Evolutionary conservation across 129 eudicot species (phyloP).

Genomic region (Centella asiatica): DNA sequence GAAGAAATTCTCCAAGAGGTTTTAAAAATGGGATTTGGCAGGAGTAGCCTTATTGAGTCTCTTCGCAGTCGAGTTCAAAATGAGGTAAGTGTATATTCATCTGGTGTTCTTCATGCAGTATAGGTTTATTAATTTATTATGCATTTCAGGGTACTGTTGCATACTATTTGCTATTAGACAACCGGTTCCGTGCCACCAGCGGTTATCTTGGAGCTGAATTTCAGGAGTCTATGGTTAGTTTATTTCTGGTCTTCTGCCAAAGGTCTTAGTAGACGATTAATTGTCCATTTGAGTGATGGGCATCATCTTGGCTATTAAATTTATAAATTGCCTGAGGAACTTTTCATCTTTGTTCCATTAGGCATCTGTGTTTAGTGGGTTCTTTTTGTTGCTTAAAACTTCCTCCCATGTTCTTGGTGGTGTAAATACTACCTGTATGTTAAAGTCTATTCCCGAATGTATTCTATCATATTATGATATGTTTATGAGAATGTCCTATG

Average conservation of each 20-base stretch:
- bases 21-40: constrained; percentile 86
- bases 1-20: constrained; percentile 93
- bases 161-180: constrained; percentile 88
- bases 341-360: not conserved
- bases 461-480: not conserved
- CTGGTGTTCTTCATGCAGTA: not conserved
- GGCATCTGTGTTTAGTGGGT: not conserved
- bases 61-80: constrained; percentile 84
- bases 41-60: constrained; percentile 67
- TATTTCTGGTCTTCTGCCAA: not conserved
- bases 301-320: not conserved
- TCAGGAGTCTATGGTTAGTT: constrained; percentile 69
- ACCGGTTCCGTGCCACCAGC: constrained; percentile 70
- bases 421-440: not conserved
- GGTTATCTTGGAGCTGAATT: constrained; percentile 98
- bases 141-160: constrained; percentile 78
- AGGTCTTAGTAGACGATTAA: not conserved
- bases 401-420: not conserved
- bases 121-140: constrained; percentile 12
- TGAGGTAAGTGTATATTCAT: constrained; percentile 41
- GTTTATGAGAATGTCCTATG: not conserved
- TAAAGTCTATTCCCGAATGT: not conserved
- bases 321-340: not conserved
- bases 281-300: not conserved
- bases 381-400: not conserved